phyloP scores from a whole-genome alignment of 2,329 filamentous ascomycete genomes.

The Biscogniauxia mediterranea region DNA sequence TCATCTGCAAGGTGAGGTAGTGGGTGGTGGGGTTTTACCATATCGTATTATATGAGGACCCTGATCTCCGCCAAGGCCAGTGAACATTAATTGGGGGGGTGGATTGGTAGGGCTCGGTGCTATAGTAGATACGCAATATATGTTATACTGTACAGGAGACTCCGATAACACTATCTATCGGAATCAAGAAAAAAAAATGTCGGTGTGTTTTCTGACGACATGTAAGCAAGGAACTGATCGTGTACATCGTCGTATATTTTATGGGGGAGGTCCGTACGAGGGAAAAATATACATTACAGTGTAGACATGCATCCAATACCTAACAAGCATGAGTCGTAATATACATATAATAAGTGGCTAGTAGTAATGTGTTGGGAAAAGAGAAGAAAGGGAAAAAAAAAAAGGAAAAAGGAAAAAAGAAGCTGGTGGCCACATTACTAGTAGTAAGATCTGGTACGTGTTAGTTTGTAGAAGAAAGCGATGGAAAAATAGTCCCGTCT shows the following conservation, averaged over 20 bases:
- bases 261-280: neutral
- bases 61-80: neutral
- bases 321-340: too few species aligned
- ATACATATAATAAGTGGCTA: too few species aligned
- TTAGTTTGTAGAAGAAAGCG: too few species aligned
- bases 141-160: too few species aligned
- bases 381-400: too few species aligned
- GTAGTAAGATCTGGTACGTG: too few species aligned
- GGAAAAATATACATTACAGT: neutral
- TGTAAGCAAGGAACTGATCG: neutral
- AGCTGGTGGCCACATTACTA: too few species aligned
- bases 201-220: neutral
- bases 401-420: too few species aligned
- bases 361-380: too few species aligned
- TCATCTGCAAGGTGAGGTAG: too few species aligned
- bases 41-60: neutral
- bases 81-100: neutral
- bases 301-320: too few species aligned
- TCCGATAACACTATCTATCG: neutral
- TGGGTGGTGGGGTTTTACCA: neutral
- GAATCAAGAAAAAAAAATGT: neutral
- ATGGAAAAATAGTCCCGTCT: too few species aligned
- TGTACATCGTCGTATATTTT: neutral
- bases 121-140: neutral
- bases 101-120: neutral